Evolutionary conservation across 306 rosid species (phyloP).

Genomic region (Citrullus mucosospermus): DNA sequence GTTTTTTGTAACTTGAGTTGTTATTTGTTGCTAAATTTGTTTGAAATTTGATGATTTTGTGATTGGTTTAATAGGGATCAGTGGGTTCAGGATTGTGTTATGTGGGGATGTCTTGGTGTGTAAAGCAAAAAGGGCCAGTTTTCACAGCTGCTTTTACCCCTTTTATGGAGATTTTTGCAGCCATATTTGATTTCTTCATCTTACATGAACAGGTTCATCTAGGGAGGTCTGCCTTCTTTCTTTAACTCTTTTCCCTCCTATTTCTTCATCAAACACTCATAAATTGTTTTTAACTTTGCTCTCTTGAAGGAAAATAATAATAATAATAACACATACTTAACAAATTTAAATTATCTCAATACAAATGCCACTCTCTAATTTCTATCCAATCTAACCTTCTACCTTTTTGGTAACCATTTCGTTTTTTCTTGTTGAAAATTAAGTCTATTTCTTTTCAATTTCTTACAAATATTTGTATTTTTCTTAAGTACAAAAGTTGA

Average conservation of each 20-base stretch:
- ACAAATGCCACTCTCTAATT: too few relatives aligned
- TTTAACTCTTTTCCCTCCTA: background rate
- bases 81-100: conserved; percentile 89
- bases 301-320: background rate
- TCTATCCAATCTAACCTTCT: too few relatives aligned
- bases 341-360: background rate
- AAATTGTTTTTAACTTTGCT: background rate
- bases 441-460: too few relatives aligned
- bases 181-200: conserved; percentile 45
- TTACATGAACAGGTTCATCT: conserved; percentile 61
- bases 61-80: conserved; percentile 41
- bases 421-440: too few relatives aligned
- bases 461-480: background rate
- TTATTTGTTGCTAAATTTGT: background rate
- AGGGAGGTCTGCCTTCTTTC: conserved; percentile 51
- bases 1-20: background rate
- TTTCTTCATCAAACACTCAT: background rate
- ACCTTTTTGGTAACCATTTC: too few relatives aligned
- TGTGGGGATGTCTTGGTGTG: conserved; percentile 94
- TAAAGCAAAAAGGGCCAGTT: conserved; percentile 71
- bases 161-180: conserved; percentile 52
- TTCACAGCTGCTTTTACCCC: conserved; percentile 78
- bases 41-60: background rate
- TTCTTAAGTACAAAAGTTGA: too few relatives aligned
- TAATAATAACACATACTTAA: background rate